phyloP scores from a whole-genome alignment of 805 yeast species.

The Candida saitoana region DNA sequence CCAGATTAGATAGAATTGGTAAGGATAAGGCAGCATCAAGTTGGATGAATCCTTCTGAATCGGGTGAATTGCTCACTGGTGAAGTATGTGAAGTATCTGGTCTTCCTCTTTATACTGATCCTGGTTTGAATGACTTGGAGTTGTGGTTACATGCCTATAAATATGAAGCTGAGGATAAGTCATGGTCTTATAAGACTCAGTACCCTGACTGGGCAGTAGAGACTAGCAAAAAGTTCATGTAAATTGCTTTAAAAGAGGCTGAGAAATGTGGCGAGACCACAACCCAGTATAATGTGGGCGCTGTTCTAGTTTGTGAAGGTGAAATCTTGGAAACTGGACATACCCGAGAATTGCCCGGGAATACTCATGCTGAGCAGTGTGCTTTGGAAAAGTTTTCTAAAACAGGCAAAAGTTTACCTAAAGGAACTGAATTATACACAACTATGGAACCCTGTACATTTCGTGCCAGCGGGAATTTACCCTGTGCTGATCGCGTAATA shows the following conservation, averaged over 20 bases:
- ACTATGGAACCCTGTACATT: slow-evolving; percentile 97
- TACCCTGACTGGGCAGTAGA: slow-evolving; percentile 80
- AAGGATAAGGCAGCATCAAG: slow-evolving; percentile 63
- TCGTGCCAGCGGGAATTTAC: slow-evolving; percentile 82
- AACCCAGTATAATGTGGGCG: slow-evolving; percentile 94
- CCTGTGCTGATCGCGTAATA: slow-evolving; percentile 81
- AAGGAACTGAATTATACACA: slow-evolving; percentile 79
- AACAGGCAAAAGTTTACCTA: slow-evolving; percentile 49
- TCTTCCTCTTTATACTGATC: slow-evolving; percentile 74
- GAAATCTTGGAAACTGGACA: slow-evolving; percentile 74
- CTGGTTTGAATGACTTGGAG: slow-evolving; percentile 82
- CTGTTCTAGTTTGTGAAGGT: slow-evolving; percentile 63
- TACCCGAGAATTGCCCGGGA: slow-evolving; percentile 88
- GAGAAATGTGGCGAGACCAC: slow-evolving; percentile 73
- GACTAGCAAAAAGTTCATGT: slow-evolving; percentile 61
- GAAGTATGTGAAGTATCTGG: slow-evolving; percentile 63
- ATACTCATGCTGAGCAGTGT: slow-evolving; percentile 97
- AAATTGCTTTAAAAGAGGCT: slow-evolving; percentile 73
- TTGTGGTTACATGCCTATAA: slow-evolving; percentile 89
- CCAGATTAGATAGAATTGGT: slow-evolving; percentile 60
- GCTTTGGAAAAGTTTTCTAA: slow-evolving; percentile 72
- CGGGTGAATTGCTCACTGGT: slow-evolving; percentile 66
- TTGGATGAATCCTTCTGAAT: slow-evolving; percentile 56
- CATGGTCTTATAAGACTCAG: slow-evolving; percentile 74
- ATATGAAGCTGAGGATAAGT: slow-evolving; percentile 55